Conservation (phyloP, 164 flowering plant species). For the grape (Vitis vinifera) region DNA sequence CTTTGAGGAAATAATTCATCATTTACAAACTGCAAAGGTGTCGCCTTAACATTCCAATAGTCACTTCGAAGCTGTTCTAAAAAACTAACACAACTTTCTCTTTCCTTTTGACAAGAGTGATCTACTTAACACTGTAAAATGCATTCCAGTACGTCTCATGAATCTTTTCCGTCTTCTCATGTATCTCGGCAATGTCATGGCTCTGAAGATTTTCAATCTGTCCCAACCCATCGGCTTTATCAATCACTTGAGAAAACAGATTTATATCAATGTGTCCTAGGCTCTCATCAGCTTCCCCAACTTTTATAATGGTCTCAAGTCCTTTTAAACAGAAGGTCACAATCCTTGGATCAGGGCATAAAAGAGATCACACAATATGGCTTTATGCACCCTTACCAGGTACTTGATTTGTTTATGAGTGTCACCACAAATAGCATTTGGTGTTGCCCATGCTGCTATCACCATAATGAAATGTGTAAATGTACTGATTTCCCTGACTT, state of each 20-base stretch:
- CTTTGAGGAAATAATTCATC: no score
- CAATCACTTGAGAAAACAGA: conserved; percentile 21
- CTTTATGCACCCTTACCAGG: no score
- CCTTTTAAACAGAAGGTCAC: conserved; percentile 24
- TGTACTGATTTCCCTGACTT: conserved; percentile 46
- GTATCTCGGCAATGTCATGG: conserved; percentile 20
- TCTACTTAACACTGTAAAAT: no score
- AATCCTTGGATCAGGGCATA: no score
- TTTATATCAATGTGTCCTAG: conserved; percentile 14
- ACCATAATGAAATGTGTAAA: conserved; percentile 80
- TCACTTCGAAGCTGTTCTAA: no score
- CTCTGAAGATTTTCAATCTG: conserved; percentile 18
- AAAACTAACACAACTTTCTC: no score
- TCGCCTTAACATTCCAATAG: no score
- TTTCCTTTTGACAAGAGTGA: no score
- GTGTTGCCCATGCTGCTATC: conserved; percentile 58
- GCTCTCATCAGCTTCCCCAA: conserved; percentile 23
- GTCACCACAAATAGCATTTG: no score
- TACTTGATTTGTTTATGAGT: no score
- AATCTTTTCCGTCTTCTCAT: conserved; percentile 5
- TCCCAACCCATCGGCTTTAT: conserved; percentile 22
- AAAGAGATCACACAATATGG: no score
- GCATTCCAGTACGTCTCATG: conserved; percentile 22
- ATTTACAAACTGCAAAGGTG: no score
- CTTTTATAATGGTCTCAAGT: conserved; percentile 24